Evolutionary conservation across 1,139 yeast genomes (phyloP).

Genomic region (Geotrichum klebahnii): DNA sequence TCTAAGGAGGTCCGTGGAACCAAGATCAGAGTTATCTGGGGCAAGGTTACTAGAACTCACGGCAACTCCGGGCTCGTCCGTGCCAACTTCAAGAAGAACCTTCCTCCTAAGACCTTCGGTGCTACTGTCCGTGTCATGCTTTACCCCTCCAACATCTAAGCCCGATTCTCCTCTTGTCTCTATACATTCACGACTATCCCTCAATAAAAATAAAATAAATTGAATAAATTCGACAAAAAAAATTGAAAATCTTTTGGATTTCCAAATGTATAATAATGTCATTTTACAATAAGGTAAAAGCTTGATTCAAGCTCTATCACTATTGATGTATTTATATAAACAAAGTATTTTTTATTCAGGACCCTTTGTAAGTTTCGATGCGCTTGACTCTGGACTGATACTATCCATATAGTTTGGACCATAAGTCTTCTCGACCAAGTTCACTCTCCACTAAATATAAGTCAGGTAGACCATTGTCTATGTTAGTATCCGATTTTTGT

Average conservation of each 20-base stretch:
- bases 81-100: constrained; percentile 98
- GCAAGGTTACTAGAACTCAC: constrained; percentile 88
- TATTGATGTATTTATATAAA: too few relatives aligned
- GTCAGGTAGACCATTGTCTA: too few relatives aligned
- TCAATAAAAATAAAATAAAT: constrained; percentile 5
- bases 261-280: background rate
- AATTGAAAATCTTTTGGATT: background rate
- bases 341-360: too few relatives aligned
- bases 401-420: too few relatives aligned
- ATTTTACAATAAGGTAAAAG: background rate
- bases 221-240: constrained; percentile 2
- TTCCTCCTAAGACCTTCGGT: constrained; percentile 99
- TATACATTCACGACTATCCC: constrained; percentile 12
- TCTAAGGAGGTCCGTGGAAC: constrained; percentile 96
- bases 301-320: background rate
- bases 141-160: constrained; percentile 99
- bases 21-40: constrained; percentile 99
- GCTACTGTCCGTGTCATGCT: constrained; percentile 99
- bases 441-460: too few relatives aligned
- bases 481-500: background rate
- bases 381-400: too few relatives aligned
- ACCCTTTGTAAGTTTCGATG: too few relatives aligned
- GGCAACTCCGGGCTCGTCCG: constrained; percentile 98
- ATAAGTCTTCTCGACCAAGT: too few relatives aligned
- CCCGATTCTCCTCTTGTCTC: background rate